A percentile compares a stretch with the other conserved stretches of the same genome.
Conservation (phyloP, 2,329 filamentous ascomycete genomes). For the Aspergillus unguis region DNA sequence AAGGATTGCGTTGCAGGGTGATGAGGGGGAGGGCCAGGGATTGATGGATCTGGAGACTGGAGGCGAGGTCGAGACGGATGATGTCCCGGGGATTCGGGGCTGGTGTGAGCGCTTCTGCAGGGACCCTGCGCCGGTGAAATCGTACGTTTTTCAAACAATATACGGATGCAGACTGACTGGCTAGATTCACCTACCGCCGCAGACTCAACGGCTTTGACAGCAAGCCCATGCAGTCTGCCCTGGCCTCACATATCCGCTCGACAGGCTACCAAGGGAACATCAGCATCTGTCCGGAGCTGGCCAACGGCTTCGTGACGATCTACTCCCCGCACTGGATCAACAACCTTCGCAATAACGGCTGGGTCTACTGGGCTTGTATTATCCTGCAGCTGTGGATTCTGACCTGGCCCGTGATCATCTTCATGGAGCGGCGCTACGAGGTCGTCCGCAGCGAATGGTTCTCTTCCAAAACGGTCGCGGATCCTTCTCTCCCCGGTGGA, state of each 20-base stretch:
- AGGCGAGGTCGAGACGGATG: background rate
- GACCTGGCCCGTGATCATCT: constrained; percentile 38
- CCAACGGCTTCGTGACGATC: constrained; percentile 31
- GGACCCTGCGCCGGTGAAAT: constrained; percentile 36
- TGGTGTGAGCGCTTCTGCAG: constrained; percentile 39
- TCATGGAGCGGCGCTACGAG: constrained; percentile 38
- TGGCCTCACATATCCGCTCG: constrained; percentile 37
- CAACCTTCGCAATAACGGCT: constrained; percentile 31
- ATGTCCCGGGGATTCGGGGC: constrained; percentile 16
- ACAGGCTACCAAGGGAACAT: constrained; percentile 38
- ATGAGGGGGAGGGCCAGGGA: constrained; percentile 3
- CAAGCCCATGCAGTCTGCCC: constrained; percentile 23
- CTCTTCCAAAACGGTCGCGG: constrained; percentile 19
- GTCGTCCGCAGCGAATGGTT: constrained; percentile 32
- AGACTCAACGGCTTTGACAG: constrained; percentile 30
- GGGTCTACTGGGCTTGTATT: constrained; percentile 34
- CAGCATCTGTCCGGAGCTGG: constrained; percentile 19
- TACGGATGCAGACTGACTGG: background rate
- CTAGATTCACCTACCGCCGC: constrained; percentile 32
- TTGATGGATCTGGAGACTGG: constrained; percentile 12
- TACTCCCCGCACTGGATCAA: constrained; percentile 42
- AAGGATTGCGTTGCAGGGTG: background rate
- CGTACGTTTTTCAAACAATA: constrained; percentile 23
- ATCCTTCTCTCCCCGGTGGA: background rate
- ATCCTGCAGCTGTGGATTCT: constrained; percentile 41